A percentile compares a stretch with the other conserved stretches of the same genome.
Evolutionary conservation across 257 asterid species (phyloP).

Genomic region (Eucommia ulmoides): DNA sequence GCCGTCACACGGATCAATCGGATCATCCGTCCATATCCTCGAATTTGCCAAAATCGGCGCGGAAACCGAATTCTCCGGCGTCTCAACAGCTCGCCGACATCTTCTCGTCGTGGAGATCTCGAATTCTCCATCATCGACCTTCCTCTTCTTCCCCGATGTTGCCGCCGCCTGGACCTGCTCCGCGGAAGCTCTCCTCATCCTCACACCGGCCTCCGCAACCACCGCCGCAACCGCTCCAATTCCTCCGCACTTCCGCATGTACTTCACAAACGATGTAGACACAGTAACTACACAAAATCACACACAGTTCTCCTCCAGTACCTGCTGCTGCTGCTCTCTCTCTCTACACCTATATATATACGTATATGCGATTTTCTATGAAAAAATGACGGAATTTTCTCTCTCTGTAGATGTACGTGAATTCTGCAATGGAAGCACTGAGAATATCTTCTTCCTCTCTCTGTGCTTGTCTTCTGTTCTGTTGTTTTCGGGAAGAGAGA

Average conservation of each 20-base stretch:
- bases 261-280: no score
- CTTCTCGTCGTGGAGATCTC: not conserved
- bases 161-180: not conserved
- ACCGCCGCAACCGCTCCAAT: not conserved
- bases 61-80: not conserved
- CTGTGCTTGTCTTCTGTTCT: not conserved
- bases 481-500: not conserved
- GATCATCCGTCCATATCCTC: not conserved
- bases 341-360: not conserved
- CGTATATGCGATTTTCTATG: not conserved
- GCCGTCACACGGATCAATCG: not conserved
- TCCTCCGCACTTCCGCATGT: not conserved
- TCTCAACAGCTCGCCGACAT: not conserved
- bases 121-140: not conserved
- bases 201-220: not conserved
- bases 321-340: not conserved
- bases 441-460: no score
- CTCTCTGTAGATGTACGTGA: not conserved
- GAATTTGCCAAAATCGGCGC: not conserved
- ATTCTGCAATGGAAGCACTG: not conserved
- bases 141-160: not conserved
- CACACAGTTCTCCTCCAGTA: no score
- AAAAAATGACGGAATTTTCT: not conserved
- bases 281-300: no score
- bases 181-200: not conserved